A percentile compares a stretch with the other conserved stretches of the same genome.
Evolutionary conservation across 331 rosid species (phyloP).

Genomic region (Malus hybrid): DNA sequence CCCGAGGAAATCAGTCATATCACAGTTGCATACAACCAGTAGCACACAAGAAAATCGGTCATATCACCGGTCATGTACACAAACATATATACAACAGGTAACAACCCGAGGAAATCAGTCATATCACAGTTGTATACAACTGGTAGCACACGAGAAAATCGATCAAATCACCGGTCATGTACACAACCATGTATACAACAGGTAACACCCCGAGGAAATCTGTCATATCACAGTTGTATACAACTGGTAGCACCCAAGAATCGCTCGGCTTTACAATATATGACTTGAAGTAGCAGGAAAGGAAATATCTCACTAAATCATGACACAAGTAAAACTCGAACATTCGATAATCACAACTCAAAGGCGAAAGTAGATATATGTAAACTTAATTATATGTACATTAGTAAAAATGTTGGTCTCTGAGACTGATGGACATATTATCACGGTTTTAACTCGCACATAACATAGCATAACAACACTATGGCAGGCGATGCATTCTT

Average conservation of each 20-base stretch:
- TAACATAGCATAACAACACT: constrained; percentile 21
- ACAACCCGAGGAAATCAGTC: no score
- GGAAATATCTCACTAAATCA: background rate
- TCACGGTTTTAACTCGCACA: constrained; percentile 6
- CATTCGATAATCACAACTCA: constrained; percentile 14
- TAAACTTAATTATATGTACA: constrained; percentile 25
- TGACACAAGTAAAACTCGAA: constrained; percentile 1
- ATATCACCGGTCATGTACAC: no score
- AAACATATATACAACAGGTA: fast-evolving
- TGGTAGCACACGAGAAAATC: no score
- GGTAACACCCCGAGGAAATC: no score
- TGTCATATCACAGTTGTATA: no score
- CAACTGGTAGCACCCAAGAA: no score
- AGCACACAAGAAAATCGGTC: no score
- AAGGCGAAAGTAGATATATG: constrained; percentile 17
- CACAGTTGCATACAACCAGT: no score
- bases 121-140: no score
- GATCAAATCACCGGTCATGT: no score
- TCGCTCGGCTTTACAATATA: no score
- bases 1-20: background rate
- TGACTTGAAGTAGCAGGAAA: background rate
- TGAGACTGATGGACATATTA: constrained; percentile 12
- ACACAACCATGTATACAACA: no score
- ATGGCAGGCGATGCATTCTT: constrained; percentile 15
- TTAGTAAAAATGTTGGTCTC: constrained; percentile 18